These are phyloP conservation scores for Podochytrium sp. DNA, from an alignment of 192 early-diverging fungal genomes.

Conservation along the genomic window DNA sequence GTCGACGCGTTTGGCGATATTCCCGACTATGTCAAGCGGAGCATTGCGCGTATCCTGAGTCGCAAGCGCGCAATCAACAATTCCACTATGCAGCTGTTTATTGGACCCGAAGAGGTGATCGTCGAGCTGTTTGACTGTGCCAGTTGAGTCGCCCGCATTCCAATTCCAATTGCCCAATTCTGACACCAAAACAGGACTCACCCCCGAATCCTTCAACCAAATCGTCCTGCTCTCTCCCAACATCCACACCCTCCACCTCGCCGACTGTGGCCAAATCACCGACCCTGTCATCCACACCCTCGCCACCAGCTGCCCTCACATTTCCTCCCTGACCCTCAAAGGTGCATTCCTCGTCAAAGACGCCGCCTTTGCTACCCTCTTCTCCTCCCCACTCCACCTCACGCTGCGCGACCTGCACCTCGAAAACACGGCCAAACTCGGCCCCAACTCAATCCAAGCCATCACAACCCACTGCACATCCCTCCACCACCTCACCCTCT, in stretches of 20 bases:
- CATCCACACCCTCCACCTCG: constrained; percentile 65
- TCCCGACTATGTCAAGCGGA: constrained; percentile 64
- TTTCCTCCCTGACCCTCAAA: constrained; percentile 63
- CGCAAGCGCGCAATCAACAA: constrained; percentile 71
- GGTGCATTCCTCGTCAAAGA: constrained; percentile 75
- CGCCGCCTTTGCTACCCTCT: constrained; percentile 60
- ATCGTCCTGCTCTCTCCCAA: constrained; percentile 69
- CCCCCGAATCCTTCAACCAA: constrained; percentile 52
- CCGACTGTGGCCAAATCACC: constrained; percentile 74
- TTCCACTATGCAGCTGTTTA: constrained; percentile 70
- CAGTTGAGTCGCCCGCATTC: constrained; percentile 26
- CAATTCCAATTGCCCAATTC: no score
- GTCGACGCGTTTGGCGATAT: constrained; percentile 89
- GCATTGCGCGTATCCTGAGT: constrained; percentile 76
- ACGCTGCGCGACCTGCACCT: constrained; percentile 47
- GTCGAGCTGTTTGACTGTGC: constrained; percentile 83
- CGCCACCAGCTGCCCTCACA: constrained; percentile 40
- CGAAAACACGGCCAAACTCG: constrained; percentile 46
- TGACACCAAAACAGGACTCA: constrained; percentile 45
- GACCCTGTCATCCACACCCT: constrained; percentile 43
- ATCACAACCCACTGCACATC: constrained; percentile 34
- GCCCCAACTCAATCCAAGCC: neutral
- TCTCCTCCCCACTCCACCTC: constrained; percentile 38
- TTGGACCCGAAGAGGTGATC: constrained; percentile 58
- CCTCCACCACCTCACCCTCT: constrained; percentile 55